These are phyloP conservation scores for Gleditsia sinensis DNA, from an alignment of 306 rosid genomes.

Conservation along the genomic window DNA sequence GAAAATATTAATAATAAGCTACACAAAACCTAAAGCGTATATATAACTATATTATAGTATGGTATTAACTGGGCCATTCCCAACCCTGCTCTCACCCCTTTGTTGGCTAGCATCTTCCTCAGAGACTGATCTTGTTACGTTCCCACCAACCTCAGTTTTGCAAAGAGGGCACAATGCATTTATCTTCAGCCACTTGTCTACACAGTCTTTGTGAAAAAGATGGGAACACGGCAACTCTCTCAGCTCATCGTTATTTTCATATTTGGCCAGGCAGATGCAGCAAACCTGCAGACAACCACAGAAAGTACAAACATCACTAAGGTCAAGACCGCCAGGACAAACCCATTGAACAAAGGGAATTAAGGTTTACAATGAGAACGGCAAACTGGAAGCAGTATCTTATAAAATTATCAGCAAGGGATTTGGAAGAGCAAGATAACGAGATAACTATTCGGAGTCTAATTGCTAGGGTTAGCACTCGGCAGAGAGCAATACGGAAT, in stretches of 20 bases:
- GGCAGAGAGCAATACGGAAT: neutral
- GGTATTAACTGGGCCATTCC: slow-evolving; percentile 37
- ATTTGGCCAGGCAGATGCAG: slow-evolving; percentile 91
- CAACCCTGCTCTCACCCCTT: slow-evolving; percentile 41
- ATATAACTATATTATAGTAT: slow-evolving; percentile 32
- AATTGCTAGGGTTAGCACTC: neutral
- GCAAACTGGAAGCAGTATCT: slow-evolving; percentile 13
- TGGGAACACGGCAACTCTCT: slow-evolving; percentile 90
- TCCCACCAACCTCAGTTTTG: slow-evolving; percentile 77
- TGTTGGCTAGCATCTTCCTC: slow-evolving; percentile 54
- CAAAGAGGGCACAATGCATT: slow-evolving; percentile 92
- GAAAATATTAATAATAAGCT: too few species aligned
- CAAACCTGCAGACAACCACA: slow-evolving; percentile 67
- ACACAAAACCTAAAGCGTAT: slow-evolving; percentile 27
- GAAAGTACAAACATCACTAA: slow-evolving; percentile 17
- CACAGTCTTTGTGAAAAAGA: slow-evolving; percentile 93
- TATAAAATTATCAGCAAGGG: neutral
- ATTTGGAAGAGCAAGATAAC: neutral
- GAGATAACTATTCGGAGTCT: slow-evolving; percentile 1
- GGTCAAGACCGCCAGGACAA: slow-evolving; percentile 17
- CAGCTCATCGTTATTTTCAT: slow-evolving; percentile 84
- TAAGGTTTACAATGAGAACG: neutral
- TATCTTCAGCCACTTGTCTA: slow-evolving; percentile 96
- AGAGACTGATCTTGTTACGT: slow-evolving; percentile 40
- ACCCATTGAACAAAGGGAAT: neutral